Evolutionary conservation across 495 filamentous ascomycete genomes (phyloP), one percentile per base, ranked within the genome.

Genomic region (Bathelium albidoporum): DNA sequence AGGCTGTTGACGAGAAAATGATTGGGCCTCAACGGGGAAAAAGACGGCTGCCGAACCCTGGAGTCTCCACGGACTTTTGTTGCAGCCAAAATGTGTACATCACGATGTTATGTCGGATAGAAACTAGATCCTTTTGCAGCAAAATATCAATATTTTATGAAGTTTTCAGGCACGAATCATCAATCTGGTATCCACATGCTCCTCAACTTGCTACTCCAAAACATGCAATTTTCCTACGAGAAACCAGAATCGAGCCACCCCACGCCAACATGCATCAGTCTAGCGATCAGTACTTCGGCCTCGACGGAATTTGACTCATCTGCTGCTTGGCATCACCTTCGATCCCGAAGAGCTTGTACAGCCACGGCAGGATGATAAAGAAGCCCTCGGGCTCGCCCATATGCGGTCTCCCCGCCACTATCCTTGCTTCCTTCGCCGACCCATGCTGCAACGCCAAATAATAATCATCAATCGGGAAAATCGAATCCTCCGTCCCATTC

Each of bases 401-500:
- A 58, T 78, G 75, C 70, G 74, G 76, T 12, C 22, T 66, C 1
- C 59, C 67, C 2, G 60, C 39, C 3, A 76, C 67, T 62, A 76
- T 75, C 1, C 72, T 66, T 49, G 80, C 87, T 72, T 91, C 89
- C 77, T 91, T 93, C 32, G 85, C 83, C 62, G 79, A 79, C 14
- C 88, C 88, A 64, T 90, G 82, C 70, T 88, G 84, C 63, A 89
- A 80, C 83, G 75, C 66, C 85, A 74, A 71, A 82, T 83, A 64
- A 80, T 73, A 90, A 71, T 91, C 88, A 67, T 91, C 88, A 62
- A 91, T 87, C 0, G 89, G 89, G 74, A 89, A 88, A 55, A 91
- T 78, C 68, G 66, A 65, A 59, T 70, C 68, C 10, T 63, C 61
- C 11, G 64, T 60, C 16, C 86, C 85, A 71, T 91, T 91, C 60